A percentile compares a stretch with the other conserved stretches of the same genome.
These are phyloP conservation scores for Dipodascus geniculatus DNA, from an alignment of 805 yeast genomes.

Conservation along the genomic window DNA sequence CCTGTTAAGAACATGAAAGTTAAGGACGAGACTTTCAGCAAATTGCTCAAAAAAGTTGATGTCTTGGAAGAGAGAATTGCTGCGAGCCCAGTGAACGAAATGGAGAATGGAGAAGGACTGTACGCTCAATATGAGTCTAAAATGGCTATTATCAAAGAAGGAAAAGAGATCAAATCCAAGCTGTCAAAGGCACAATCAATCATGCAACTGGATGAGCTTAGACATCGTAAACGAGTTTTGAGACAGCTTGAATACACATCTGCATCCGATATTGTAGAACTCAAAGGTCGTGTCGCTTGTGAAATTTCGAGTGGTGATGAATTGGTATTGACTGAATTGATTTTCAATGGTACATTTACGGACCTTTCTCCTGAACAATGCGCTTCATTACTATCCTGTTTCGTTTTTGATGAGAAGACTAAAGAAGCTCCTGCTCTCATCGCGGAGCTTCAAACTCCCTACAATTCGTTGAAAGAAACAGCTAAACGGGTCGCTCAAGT, in stretches of 20 bases:
- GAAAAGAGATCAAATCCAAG: conserved; percentile 48
- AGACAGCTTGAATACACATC: conserved; percentile 84
- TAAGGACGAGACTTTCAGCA: conserved; percentile 61
- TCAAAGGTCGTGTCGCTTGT: conserved; percentile 96
- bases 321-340: conserved; percentile 75
- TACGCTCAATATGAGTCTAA: conserved; percentile 58
- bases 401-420: conserved; percentile 93
- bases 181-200: conserved; percentile 81
- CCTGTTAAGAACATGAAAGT: conserved; percentile 91
- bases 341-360: conserved; percentile 90
- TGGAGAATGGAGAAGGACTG: conserved; percentile 43
- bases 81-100: conserved; percentile 47
- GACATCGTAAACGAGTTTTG: conserved; percentile 83
- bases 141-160: conserved; percentile 45
- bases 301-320: conserved; percentile 82
- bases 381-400: conserved; percentile 85
- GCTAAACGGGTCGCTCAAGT: conserved; percentile 85
- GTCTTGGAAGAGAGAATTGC: conserved; percentile 66
- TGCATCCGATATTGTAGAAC: conserved; percentile 83
- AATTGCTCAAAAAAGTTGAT: conserved; percentile 63
- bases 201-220: conserved; percentile 86
- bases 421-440: conserved; percentile 74
- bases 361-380: conserved; percentile 81
- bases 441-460: conserved; percentile 87
- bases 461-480: conserved; percentile 78